Evolutionary conservation across 2,329 filamentous ascomycete species (phyloP), one percentile per base, ranked within the genome.

Genomic region (Alternaria sp.): DNA sequence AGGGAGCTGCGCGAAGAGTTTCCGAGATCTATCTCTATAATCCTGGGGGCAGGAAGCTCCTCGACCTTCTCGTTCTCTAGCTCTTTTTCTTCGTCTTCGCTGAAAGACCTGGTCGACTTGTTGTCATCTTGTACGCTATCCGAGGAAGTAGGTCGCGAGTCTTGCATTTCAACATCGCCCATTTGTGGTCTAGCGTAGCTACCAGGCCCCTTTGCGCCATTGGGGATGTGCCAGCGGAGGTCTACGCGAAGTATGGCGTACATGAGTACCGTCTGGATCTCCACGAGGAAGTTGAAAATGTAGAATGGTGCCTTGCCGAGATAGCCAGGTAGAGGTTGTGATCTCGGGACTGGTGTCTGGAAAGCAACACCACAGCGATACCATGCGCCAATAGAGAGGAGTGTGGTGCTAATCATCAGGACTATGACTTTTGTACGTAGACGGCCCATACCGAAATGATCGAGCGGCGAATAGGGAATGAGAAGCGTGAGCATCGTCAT

Each of bases 231-330:
- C 81, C 95, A 96, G 45, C 91, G 87, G 65, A 85, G 84, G 77
- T 97, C 93, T 65, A 96, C 89, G 30, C 93, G 86, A 19, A 86
- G 79, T 15, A 91, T 73, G 0, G 89, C 85, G 79, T 92, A 95
- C 9, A 89, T 81, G 57, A 85, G 86, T 5, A 95, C 85, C 40
- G 93, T 88, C 23, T 91, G 74, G 44, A 94, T 81, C 79, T 97
- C 93, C 40, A 94, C 83, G 15, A 82, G 83, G 74, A 92, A 96
- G 81, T 92, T 91, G 82, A 96, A 92, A 74, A 89, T 81, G 81
- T 96, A 97, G 82, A 93, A 97, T 71, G 87, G 88, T 2, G 89
- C 86, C 76, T 90, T 91, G 73, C 83, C 83, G 71, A 93, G 86
- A 76, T 90, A 95, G 86, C 89, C 91, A 6, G 89, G 89, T 2